Conservation (phyloP, 768 basidiomycete species). For the Collybia sordida region DNA sequence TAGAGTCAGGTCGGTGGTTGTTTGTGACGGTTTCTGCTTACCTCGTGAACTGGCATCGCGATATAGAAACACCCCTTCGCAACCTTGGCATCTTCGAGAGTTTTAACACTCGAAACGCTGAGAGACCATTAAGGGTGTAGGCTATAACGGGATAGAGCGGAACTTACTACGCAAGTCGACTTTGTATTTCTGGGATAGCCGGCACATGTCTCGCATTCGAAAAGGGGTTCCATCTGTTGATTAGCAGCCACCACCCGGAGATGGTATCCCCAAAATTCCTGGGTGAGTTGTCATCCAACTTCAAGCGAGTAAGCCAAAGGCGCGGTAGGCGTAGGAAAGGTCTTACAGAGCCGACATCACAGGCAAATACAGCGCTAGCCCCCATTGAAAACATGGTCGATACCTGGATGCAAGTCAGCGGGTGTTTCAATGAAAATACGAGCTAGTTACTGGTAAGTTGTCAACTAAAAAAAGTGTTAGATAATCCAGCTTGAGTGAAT, state of each 20-base stretch:
- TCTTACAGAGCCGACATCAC: conserved; percentile 87
- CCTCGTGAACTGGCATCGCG: conserved; percentile 93
- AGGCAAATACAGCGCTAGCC: conserved; percentile 86
- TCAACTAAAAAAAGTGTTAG: conserved; percentile 56
- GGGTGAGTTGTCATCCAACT: conserved; percentile 95
- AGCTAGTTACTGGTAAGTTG: conserved; percentile 80
- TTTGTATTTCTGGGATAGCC: conserved; percentile 91
- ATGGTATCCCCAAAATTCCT: conserved; percentile 93
- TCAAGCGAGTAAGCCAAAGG: conserved; percentile 5
- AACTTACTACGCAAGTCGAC: conserved; percentile 90
- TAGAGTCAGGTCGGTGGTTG: not conserved
- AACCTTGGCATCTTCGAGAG: conserved; percentile 92
- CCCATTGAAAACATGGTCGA: conserved; percentile 92
- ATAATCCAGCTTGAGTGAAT: conserved; percentile 1
- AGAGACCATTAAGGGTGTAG: conserved; percentile 6
- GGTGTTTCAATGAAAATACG: not conserved
- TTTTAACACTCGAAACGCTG: conserved; percentile 94
- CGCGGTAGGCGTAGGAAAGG: not conserved
- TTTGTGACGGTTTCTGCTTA: conserved; percentile 25
- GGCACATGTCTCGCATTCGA: conserved; percentile 76
- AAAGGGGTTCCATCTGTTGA: conserved; percentile 94
- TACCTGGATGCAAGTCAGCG: conserved; percentile 49
- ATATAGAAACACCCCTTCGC: conserved; percentile 89
- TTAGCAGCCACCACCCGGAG: conserved; percentile 93
- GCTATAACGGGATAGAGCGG: not conserved